Evolutionary conservation across 1,284 basidiomycete genomes (phyloP), one percentile per base, ranked within the genome.

Genomic region (Mycosarcoma mackinlayi): DNA sequence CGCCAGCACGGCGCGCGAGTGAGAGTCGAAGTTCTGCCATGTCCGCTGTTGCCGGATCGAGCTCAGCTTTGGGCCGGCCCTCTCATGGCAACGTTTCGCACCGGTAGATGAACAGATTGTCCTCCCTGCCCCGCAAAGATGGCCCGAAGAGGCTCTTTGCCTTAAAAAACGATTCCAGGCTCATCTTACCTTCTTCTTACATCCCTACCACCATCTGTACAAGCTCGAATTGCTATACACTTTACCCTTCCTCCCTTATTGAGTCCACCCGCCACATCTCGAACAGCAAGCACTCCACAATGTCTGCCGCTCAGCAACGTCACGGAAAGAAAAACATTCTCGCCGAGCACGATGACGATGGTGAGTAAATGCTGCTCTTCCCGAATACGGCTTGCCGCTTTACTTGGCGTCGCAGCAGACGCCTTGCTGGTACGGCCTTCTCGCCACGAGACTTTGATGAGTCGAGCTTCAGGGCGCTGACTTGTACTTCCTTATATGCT

Each of bases 291-390:
- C n/a, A 35, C 13, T 28, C 31, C 55, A 70, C 19, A 34, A 70
- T 70, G 67, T 64, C 67, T 42, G 61, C 48, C 34, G 27, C 52
- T 31, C 45, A 70, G 49, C 68, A 66, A 31, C 69, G 69, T 27
- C 60, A 72, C 62, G 61, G 74, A 74, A 76, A 79, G 75, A 68
- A 78, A 51, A 59, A 66, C 72, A 69, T 80, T 58, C 64, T 79
- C 60, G 54, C 71, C 57, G 80, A 82, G 75, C 65, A 75, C 61
- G 79, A 82, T 59, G 77, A 80, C 58, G 80, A 82, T 68, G 77
- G 78, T 80, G 52, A 70, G 78, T 75, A 31, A 8, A 31, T 31
- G 30, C 4, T 31, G 30, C 30, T n/a, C n/a, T n/a, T n/a, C n/a
- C n/a, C n/a, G n/a, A n/a, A n/a, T n/a, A n/a, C n/a, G n/a, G n/a